Conservation (phyloP, 2,329 filamentous ascomycete species). For the Claviceps lovelessii region DNA sequence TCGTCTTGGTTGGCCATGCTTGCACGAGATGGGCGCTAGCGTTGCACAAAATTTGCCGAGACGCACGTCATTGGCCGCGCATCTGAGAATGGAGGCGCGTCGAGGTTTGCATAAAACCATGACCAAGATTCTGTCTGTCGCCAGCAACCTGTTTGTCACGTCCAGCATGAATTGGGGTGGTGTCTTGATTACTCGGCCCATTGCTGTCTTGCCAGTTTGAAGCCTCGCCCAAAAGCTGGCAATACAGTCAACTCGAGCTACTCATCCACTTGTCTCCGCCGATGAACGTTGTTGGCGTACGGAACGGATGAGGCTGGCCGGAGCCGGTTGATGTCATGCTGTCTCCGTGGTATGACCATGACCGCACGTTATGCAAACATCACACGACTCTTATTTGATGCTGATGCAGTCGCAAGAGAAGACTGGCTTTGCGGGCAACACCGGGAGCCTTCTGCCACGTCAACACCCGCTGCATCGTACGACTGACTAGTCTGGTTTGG, state of each 20-base stretch:
- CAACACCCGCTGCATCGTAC: not conserved
- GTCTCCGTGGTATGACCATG: not conserved
- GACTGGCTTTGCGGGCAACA: no score
- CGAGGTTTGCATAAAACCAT: not conserved
- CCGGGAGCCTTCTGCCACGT: no score
- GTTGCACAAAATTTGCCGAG: not conserved
- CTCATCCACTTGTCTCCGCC: no score
- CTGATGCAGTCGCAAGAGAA: no score
- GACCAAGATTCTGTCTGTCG: no score
- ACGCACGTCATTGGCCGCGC: not conserved
- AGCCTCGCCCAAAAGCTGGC: no score
- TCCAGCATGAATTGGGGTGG: no score
- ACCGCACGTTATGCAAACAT: not conserved
- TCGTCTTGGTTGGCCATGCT: not conserved
- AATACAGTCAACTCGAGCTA: not conserved
- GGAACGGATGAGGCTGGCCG: no score
- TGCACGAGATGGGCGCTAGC: conserved; percentile 9
- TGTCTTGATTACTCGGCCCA: no score
- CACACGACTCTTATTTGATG: not conserved
- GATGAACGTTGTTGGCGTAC: no score
- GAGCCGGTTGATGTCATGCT: not conserved
- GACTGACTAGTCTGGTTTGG: not conserved
- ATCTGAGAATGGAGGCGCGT: not conserved
- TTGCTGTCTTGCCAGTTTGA: no score
- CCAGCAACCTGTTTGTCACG: no score